phyloP scores from a whole-genome alignment of 176 grass and related monocot genomes.

The Themeda triandra region DNA sequence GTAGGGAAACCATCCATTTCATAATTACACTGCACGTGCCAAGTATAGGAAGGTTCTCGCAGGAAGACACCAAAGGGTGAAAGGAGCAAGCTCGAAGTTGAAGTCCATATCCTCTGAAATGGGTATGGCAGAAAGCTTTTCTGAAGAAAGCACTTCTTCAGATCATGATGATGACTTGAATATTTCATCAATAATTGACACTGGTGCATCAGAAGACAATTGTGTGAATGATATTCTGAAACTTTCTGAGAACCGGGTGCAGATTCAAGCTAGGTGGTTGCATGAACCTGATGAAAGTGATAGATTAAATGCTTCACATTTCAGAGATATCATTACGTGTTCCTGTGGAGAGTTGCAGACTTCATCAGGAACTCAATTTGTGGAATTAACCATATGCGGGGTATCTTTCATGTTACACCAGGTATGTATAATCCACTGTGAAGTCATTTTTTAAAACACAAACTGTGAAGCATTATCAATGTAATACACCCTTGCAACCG shows the following conservation, averaged over 20 bases:
- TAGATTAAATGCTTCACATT: constrained; percentile 76
- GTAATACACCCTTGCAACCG: not conserved
- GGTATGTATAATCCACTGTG: constrained; percentile 32
- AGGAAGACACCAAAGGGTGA: constrained; percentile 34
- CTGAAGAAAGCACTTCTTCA: constrained; percentile 27
- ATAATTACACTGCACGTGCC: constrained; percentile 90
- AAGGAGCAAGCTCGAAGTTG: constrained; percentile 22
- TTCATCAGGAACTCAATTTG: constrained; percentile 63
- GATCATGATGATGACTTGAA: constrained; percentile 31
- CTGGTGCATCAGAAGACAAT: constrained; percentile 25
- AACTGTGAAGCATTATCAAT: not conserved
- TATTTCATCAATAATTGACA: constrained; percentile 30
- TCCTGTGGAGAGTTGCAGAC: constrained; percentile 70
- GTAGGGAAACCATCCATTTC: constrained; percentile 91
- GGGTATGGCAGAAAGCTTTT: constrained; percentile 16
- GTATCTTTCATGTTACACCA: constrained; percentile 99
- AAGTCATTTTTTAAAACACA: too few species aligned
- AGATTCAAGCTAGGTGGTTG: constrained; percentile 80
- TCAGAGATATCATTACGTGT: constrained; percentile 74
- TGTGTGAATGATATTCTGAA: constrained; percentile 19
- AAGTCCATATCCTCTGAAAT: constrained; percentile 37
- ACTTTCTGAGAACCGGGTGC: constrained; percentile 23
- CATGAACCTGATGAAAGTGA: constrained; percentile 88
- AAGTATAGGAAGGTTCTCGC: constrained; percentile 70
- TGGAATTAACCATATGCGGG: constrained; percentile 81